These are phyloP conservation scores for Thelonectria olida DNA, from an alignment of 2,329 filamentous ascomycete species.

Conservation along the genomic window DNA sequence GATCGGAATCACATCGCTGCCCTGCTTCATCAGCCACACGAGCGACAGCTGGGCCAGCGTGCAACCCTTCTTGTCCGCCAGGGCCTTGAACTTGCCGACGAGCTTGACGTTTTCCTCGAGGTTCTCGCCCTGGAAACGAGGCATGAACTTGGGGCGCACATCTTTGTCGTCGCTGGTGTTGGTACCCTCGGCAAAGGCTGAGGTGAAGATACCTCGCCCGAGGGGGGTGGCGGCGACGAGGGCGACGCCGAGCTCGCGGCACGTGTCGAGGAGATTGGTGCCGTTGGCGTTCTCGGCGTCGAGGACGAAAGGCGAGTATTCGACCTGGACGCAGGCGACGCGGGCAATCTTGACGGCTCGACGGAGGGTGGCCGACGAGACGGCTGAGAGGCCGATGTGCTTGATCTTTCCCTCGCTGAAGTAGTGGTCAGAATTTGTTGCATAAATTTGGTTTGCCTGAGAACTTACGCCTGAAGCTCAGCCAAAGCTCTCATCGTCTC, in stretches of 20 bases:
- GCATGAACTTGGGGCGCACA: slow-evolving; percentile 9
- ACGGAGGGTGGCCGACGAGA: slow-evolving; percentile 56
- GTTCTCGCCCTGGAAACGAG: slow-evolving; percentile 35
- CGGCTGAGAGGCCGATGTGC: slow-evolving; percentile 61
- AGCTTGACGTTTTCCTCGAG: slow-evolving; percentile 60
- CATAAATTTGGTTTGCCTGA: not conserved
- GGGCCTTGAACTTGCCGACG: slow-evolving; percentile 55
- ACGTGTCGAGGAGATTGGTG: slow-evolving; percentile 60
- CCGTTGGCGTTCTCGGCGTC: slow-evolving; percentile 62
- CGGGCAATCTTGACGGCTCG: slow-evolving; percentile 60
- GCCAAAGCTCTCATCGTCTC: slow-evolving; percentile 59
- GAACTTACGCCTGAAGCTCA: slow-evolving; percentile 47
- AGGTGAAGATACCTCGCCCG: slow-evolving; percentile 66
- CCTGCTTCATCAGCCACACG: slow-evolving; percentile 69
- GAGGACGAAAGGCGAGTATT: slow-evolving; percentile 63
- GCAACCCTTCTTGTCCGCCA: slow-evolving; percentile 62
- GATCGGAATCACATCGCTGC: slow-evolving; percentile 65
- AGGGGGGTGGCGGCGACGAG: slow-evolving; percentile 68
- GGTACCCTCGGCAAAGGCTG: slow-evolving; percentile 56
- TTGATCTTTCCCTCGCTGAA: slow-evolving; percentile 61
- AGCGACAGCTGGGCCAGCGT: slow-evolving; percentile 66
- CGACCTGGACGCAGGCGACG: slow-evolving; percentile 61
- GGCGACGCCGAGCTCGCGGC: slow-evolving; percentile 66
- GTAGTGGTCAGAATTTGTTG: not conserved
- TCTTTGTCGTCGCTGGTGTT: slow-evolving; percentile 39